Conservation (phyloP, 805 yeast genomes). For the Wickerhamiella alocasiicola region DNA sequence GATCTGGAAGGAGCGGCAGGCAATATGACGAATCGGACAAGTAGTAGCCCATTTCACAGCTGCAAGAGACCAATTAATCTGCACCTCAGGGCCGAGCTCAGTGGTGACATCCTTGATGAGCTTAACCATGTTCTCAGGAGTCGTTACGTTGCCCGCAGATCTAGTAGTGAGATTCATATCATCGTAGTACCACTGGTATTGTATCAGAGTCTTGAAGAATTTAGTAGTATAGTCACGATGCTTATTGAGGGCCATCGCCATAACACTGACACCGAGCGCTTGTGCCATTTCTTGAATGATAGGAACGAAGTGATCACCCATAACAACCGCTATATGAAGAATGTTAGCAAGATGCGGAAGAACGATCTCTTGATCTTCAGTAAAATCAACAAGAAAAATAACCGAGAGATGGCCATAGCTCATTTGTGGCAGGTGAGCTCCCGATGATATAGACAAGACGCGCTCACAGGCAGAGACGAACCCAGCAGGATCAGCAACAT, state of each 20-base stretch:
- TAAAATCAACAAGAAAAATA: constrained; percentile 70
- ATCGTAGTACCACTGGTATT: constrained; percentile 69
- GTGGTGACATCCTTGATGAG: constrained; percentile 48
- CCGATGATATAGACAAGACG: constrained; percentile 1
- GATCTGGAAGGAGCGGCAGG: constrained; percentile 90
- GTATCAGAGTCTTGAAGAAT: constrained; percentile 16
- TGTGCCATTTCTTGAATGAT: constrained; percentile 78
- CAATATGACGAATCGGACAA: constrained; percentile 92
- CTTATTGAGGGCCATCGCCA: constrained; percentile 28
- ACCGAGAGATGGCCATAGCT: constrained; percentile 80
- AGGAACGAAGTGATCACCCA: constrained; percentile 77
- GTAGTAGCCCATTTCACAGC: constrained; percentile 93
- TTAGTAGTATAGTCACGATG: constrained; percentile 10
- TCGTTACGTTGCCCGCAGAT: constrained; percentile 49
- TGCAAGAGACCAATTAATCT: constrained; percentile 57
- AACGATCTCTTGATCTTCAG: constrained; percentile 51
- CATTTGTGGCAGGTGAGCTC: constrained; percentile 40
- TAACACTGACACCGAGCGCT: constrained; percentile 56
- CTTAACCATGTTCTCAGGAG: constrained; percentile 75
- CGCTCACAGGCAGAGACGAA: constrained; percentile 42
- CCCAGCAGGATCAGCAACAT: constrained; percentile 58
- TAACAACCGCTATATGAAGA: constrained; percentile 64
- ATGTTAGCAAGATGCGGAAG: constrained; percentile 53
- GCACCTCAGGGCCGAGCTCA: constrained; percentile 35
- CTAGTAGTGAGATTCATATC: constrained; percentile 62